Evolutionary conservation across 2,329 filamentous ascomycete species (phyloP), one percentile per base, ranked within the genome.

Genomic region (Penicillium rolfsii): DNA sequence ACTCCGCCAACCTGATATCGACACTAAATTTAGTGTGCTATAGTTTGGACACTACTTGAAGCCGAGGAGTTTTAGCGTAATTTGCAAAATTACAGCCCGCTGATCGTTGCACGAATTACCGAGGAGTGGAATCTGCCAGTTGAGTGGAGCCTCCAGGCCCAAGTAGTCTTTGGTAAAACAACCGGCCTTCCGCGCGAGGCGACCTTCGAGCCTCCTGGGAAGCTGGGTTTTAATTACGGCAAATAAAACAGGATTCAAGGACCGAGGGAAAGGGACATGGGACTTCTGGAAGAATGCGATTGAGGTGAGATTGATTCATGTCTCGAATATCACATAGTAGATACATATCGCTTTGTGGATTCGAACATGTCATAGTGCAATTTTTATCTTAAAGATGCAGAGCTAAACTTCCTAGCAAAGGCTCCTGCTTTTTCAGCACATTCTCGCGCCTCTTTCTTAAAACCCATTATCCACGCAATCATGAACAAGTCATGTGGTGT

Each of bases 11-110:
- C 12, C 9, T 19, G 26, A 35, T 5, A 19, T 5, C 45, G 26
- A 35, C 0, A 9, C 53, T 52, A 24, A 56, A 1, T 14, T 14
- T 11, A 35, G 16, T 33, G 6, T 33, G 11, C n/a, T 28, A 4
- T 33, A 57, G 55, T 65, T 12, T 96, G 91, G 91, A 88, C 87
- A 26, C 89, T 89, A 1, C 85, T 96, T 56, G 89, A 92, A 80
- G 83, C 87, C 64, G 91, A 94, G 77, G 91, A 91, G 24, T 84
- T 94, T 49, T 91, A 91, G 64, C 89, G 87, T 74, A 95, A 92
- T 82, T 83, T 96, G 55, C 91, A 96, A 84, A 91, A 96, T 81
- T 95, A 95, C 83, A 93, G 91, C 84, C 91, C 91, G n/a, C 76
- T 94, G 62, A 85, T 94, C 65, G 89, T 93, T 78, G 82, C 83